Percentiles rank a stretch among this genome's conserved stretches.
Evolutionary conservation across 345 rosid genomes (phyloP).

Genomic region (Populus alba): DNA sequence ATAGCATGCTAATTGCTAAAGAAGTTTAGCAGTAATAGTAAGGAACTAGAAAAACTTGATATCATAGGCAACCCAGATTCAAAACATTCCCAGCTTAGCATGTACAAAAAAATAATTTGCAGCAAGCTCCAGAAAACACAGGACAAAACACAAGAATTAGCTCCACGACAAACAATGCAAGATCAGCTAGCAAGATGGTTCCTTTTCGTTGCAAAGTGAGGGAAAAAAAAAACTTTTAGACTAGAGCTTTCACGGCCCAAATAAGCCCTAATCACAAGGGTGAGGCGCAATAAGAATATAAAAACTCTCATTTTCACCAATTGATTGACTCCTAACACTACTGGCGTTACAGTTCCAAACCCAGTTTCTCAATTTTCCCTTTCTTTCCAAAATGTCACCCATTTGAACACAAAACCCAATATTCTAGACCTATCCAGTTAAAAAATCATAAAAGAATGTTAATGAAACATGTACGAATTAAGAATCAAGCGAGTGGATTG

Average conservation of each 20-base stretch:
- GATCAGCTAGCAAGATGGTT: no score
- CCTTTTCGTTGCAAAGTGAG: no score
- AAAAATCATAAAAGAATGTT: not conserved
- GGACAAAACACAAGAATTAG: not conserved
- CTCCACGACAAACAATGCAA: not conserved
- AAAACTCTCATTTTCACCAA: not conserved
- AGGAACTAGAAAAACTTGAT: not conserved
- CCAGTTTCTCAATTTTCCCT: not conserved
- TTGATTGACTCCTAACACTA: not conserved
- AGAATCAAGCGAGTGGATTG: no score
- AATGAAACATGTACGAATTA: not conserved
- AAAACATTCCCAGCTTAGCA: not conserved
- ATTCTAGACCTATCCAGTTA: not conserved
- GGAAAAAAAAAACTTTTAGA: not conserved
- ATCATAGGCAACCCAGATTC: not conserved
- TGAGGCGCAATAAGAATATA: not conserved
- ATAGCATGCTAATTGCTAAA: not conserved
- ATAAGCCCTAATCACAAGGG: not conserved
- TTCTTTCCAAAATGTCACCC: not conserved
- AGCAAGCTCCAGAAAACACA: not conserved
- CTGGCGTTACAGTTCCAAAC: not conserved
- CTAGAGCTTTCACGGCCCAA: no score
- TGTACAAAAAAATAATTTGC: not conserved
- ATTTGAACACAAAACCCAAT: not conserved
- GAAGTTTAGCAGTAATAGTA: not conserved